A percentile compares a stretch with the other conserved stretches of the same genome.
These are phyloP conservation scores for Coprinopsis strossmayeri DNA, from an alignment of 768 basidiomycete species.

Conservation along the genomic window DNA sequence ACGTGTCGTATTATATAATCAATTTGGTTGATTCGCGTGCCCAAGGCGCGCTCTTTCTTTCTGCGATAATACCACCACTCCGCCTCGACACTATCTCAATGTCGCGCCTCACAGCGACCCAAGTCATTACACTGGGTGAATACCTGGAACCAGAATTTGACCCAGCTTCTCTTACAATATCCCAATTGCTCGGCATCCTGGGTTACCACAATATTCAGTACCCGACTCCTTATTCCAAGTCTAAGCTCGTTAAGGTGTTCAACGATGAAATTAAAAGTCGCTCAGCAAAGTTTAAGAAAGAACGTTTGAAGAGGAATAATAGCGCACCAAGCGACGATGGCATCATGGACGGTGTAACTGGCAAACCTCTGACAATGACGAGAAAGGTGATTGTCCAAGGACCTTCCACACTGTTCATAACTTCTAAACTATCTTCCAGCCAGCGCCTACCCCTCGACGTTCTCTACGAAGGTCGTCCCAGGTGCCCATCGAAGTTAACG, in stretches of 20 bases:
- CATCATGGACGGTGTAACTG: conserved; percentile 78
- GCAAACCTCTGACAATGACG: conserved; percentile 49
- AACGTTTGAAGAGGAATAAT: conserved; percentile 57
- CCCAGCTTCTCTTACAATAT: conserved; percentile 63
- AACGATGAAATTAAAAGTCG: conserved; percentile 67
- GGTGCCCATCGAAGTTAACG: conserved; percentile 30
- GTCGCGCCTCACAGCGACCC: conserved; percentile 74
- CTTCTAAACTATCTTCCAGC: conserved; percentile 3
- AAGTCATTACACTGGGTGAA: conserved; percentile 67
- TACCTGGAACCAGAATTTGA: conserved; percentile 80
- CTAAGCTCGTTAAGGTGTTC: conserved; percentile 72
- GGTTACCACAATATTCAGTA: conserved; percentile 71
- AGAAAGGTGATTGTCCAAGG: conserved; percentile 31
- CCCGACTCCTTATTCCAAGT: conserved; percentile 70
- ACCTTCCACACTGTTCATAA: background rate
- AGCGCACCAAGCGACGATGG: conserved; percentile 78
- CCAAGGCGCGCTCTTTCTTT: conserved; percentile 9
- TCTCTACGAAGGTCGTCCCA: conserved; percentile 64
- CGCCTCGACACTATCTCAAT: conserved; percentile 26
- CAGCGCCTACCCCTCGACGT: conserved; percentile 38
- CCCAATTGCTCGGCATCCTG: conserved; percentile 76
- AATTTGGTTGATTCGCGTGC: conserved; percentile 7
- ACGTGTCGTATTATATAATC: conserved; percentile 6
- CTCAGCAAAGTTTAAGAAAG: conserved; percentile 50
- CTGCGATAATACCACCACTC: conserved; percentile 3